These are phyloP conservation scores for Plasmodium fragile DNA, from an alignment of 169 alveolate species.

Conservation along the genomic window DNA sequence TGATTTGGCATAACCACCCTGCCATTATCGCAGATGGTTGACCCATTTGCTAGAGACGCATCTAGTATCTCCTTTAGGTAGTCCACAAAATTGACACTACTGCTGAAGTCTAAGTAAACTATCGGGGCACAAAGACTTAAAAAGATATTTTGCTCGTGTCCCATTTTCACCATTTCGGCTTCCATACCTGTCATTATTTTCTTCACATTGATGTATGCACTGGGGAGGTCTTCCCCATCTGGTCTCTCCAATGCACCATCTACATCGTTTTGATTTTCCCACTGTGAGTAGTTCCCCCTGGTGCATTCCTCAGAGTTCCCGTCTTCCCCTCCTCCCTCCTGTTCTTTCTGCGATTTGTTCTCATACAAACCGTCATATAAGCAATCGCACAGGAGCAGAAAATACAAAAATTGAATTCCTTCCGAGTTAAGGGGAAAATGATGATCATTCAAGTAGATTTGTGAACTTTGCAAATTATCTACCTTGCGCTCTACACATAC, in stretches of 20 bases:
- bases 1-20: neutral
- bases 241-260: neutral
- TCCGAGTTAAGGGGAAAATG: neutral
- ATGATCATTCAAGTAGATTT: slow-evolving; percentile 10
- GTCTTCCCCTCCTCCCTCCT: neutral
- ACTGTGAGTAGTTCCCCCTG: neutral
- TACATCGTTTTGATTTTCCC: neutral
- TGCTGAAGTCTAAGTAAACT: slow-evolving; percentile 41
- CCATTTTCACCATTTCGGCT: neutral
- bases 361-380: neutral
- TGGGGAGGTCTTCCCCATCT: neutral
- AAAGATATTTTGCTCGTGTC: slow-evolving; percentile 37
- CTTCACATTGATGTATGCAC: neutral
- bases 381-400: slow-evolving; percentile 37
- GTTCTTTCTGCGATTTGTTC: neutral
- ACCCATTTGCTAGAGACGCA: neutral
- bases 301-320: neutral
- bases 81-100: slow-evolving; percentile 29
- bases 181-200: slow-evolving; percentile 5
- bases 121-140: slow-evolving; percentile 45
- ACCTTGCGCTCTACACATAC: neutral
- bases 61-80: neutral
- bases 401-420: slow-evolving; percentile 36
- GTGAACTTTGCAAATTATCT: neutral
- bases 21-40: neutral